Conservation (phyloP, 2,329 filamentous ascomycete species). For the Rasamsonia emersonii region DNA sequence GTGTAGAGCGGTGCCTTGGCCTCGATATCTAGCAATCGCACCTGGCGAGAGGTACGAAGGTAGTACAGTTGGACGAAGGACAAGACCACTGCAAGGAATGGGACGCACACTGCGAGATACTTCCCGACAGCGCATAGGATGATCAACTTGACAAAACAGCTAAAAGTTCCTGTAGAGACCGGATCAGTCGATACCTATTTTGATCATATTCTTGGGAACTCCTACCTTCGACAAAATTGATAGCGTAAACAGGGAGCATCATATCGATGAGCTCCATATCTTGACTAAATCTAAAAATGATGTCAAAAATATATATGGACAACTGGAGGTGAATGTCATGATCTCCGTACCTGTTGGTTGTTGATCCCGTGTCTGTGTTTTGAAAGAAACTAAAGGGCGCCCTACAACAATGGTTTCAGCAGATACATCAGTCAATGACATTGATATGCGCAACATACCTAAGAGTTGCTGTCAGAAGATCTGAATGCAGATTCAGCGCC, state of each 20-base stretch:
- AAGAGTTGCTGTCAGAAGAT: slow-evolving; percentile 5
- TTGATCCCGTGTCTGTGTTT: slow-evolving; percentile 3
- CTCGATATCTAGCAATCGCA: slow-evolving; percentile 54
- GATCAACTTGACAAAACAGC: slow-evolving; percentile 36
- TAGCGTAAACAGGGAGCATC: slow-evolving; percentile 26
- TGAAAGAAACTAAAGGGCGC: slow-evolving; percentile 6
- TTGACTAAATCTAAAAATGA: slow-evolving; percentile 21
- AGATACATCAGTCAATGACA: background rate
- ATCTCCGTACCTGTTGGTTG: slow-evolving; percentile 4
- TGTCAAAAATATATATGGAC: background rate
- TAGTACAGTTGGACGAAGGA: slow-evolving; percentile 50
- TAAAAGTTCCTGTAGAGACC: background rate
- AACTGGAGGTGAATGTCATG: background rate
- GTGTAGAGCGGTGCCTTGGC: slow-evolving; percentile 51
- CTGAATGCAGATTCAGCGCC: slow-evolving; percentile 1
- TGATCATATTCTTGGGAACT: background rate
- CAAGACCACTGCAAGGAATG: slow-evolving; percentile 38
- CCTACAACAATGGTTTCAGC: slow-evolving; percentile 1
- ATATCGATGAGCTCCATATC: slow-evolving; percentile 38
- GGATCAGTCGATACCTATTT: background rate
- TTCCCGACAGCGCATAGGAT: slow-evolving; percentile 41
- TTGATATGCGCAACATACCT: background rate
- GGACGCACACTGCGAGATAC: slow-evolving; percentile 43
- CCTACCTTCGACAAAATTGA: slow-evolving; percentile 3
- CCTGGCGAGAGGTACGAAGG: slow-evolving; percentile 51